Evolutionary conservation across 1,284 basidiomycete species (phyloP).

Genomic region (Ganoderma sp.): DNA sequence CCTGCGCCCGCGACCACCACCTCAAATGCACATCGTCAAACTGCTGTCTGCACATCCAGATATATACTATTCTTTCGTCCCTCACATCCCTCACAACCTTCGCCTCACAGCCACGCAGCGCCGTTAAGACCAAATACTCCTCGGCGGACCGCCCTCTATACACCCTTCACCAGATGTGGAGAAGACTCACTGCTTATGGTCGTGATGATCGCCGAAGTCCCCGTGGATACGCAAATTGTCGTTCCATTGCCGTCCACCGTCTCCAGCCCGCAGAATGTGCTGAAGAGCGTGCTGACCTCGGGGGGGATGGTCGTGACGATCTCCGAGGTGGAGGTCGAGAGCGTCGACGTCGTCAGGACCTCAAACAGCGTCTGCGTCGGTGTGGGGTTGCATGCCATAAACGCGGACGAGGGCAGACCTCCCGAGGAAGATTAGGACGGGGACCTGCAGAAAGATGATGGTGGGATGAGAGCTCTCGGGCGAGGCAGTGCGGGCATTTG

Average conservation of each 20-base stretch:
- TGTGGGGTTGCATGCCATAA: conserved; percentile 41
- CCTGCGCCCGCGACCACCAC: background rate
- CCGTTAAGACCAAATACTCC: background rate
- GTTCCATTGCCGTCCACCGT: conserved; percentile 20
- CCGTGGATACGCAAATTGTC: conserved; percentile 19
- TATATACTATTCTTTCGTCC: background rate
- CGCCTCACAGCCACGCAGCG: background rate
- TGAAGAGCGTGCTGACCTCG: conserved; percentile 30
- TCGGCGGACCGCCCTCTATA: background rate
- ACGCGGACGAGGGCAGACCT: conserved; percentile 17
- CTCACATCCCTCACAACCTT: background rate
- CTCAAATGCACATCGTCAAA: background rate
- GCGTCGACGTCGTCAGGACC: conserved; percentile 31
- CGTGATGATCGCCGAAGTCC: conserved; percentile 20
- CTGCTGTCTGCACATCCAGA: background rate
- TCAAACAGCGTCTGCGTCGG: conserved; percentile 37
- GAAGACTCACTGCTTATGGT: conserved; percentile 30
- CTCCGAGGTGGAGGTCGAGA: conserved; percentile 30
- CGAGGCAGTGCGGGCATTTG: conserved; percentile 4
- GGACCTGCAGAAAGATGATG: conserved; percentile 1
- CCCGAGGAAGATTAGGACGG: background rate
- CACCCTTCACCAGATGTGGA: background rate
- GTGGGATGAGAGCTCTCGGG: conserved; percentile 6
- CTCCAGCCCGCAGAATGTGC: conserved; percentile 26
- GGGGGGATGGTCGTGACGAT: conserved; percentile 33